phyloP scores from a whole-genome alignment of 2,329 filamentous ascomycete species.

The Xylariomycetidae sp. region DNA sequence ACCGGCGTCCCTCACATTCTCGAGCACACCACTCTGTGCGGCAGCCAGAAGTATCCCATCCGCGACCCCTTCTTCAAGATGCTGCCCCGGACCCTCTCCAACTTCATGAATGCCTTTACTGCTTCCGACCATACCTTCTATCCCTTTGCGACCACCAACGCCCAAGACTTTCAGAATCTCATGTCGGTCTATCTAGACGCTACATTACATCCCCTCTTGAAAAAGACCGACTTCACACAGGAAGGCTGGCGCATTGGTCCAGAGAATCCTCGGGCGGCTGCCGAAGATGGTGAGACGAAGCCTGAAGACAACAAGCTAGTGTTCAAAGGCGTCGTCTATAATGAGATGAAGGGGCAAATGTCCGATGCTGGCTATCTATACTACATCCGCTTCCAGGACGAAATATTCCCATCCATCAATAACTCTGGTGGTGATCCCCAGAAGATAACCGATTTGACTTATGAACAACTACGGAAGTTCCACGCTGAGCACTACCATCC shows the following conservation, averaged over 20 bases:
- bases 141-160: constrained; percentile 94
- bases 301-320: constrained; percentile 66
- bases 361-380: constrained; percentile 95
- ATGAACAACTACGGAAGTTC: constrained; percentile 82
- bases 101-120: constrained; percentile 99
- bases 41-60: constrained; percentile 96
- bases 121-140: constrained; percentile 96
- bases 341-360: constrained; percentile 99
- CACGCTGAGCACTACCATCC: constrained; percentile 94
- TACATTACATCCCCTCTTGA: constrained; percentile 83
- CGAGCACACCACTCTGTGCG: constrained; percentile 94
- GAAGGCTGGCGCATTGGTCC: constrained; percentile 96
- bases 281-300: constrained; percentile 35
- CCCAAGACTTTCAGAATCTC: constrained; percentile 91
- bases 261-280: constrained; percentile 68
- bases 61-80: constrained; percentile 99
- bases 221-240: constrained; percentile 88
- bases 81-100: constrained; percentile 94
- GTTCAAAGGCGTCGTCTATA: constrained; percentile 98
- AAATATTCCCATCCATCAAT: constrained; percentile 89
- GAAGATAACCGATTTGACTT: constrained; percentile 92
- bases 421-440: constrained; percentile 96
- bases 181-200: constrained; percentile 96
- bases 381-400: constrained; percentile 92
- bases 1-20: constrained; percentile 96